Percentiles rank a stretch among this genome's conserved stretches.
Conservation (phyloP, 1,284 basidiomycete species). For the Trichosporon sp. region DNA sequence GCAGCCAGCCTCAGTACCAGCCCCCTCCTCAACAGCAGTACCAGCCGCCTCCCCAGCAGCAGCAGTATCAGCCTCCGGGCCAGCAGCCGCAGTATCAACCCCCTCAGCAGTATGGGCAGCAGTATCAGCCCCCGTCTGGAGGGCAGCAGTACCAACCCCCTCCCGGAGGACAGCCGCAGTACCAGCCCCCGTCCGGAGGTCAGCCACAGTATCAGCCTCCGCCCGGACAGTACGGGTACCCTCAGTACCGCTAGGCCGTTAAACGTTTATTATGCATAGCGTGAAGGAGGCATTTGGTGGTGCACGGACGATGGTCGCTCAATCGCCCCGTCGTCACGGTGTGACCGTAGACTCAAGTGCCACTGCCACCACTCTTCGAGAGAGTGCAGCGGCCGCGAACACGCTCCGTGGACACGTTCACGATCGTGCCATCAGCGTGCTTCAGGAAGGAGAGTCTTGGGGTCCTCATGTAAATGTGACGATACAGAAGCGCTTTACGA, state of each 20-base stretch:
- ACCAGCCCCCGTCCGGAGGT: conserved; percentile 1
- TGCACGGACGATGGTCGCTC: background rate
- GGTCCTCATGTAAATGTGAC: too few relatives aligned
- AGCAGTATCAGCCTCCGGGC: too few relatives aligned
- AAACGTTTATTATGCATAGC: background rate
- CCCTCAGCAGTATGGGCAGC: too few relatives aligned
- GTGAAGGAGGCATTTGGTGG: background rate
- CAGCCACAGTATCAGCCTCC: conserved; percentile 6
- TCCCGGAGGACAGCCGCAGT: conserved; percentile 9
- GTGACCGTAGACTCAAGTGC: background rate
- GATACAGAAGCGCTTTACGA: too few relatives aligned
- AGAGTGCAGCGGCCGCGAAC: too few relatives aligned
- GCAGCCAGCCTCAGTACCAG: conserved; percentile 2
- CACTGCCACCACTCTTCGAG: too few relatives aligned
- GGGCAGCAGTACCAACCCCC: conserved; percentile 1
- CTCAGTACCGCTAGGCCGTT: conserved; percentile 2
- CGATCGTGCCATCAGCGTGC: too few relatives aligned
- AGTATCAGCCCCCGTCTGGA: background rate
- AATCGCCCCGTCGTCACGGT: background rate
- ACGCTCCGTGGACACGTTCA: too few relatives aligned
- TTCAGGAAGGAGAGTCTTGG: too few relatives aligned
- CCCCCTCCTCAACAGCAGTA: conserved; percentile 1
- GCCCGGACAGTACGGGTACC: background rate
- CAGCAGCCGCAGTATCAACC: too few relatives aligned
- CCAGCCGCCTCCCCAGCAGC: too few relatives aligned